Base-by-base conservation (phyloP, 257 asterid species). In the Salvia splendens region DNA sequence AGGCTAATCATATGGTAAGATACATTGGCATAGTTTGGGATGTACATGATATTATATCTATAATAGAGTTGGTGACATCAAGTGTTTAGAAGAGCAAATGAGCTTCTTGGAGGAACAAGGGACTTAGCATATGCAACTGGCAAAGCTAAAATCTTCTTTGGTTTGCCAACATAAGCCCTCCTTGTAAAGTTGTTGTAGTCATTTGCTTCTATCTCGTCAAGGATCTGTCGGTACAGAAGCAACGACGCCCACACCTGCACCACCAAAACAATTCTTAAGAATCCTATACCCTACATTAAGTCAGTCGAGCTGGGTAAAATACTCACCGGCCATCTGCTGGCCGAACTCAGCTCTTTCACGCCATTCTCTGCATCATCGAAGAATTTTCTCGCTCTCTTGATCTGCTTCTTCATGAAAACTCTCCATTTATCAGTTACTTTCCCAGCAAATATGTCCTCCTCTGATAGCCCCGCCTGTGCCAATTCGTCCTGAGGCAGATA, bases 241-340 rank as follows among this genome's bases (percentile, higher is more conserved):
- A 94, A 49, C 0, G 99, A 79, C 0, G 96, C 95, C 95, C 92
- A 85, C 65, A 94, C 99, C 99, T 94, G 80, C 79, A 79, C 66
- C 30, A 42, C 14, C 64, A 30, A 5, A 10, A 8, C 61, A 12
- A 12, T 2, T 5, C 8, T 28, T 30, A 11, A 36, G 12, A 8
- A 9, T 6, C 28, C 36, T 1, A 8, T 24, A 38, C 5, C 8
- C 45, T 40, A 8, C 16, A 17, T 50, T 16, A 6, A 1, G 10
- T 5, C 3, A 11, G 17, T 55, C 17, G 61, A 55, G 43, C 35
- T 20, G 30, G 30, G 30, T 2, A 24, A n/a, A 38, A 14, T 52
- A 71, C 95, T 85, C 82, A 91, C 99, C 3, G 99, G 99, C 98
- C 96, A 94, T 87, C 99, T 79, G 52, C 99, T 94, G 12, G 96